These are phyloP conservation scores for Trichoderma arundinaceum DNA, from an alignment of 2,329 filamentous ascomycete genomes.

Conservation along the genomic window DNA sequence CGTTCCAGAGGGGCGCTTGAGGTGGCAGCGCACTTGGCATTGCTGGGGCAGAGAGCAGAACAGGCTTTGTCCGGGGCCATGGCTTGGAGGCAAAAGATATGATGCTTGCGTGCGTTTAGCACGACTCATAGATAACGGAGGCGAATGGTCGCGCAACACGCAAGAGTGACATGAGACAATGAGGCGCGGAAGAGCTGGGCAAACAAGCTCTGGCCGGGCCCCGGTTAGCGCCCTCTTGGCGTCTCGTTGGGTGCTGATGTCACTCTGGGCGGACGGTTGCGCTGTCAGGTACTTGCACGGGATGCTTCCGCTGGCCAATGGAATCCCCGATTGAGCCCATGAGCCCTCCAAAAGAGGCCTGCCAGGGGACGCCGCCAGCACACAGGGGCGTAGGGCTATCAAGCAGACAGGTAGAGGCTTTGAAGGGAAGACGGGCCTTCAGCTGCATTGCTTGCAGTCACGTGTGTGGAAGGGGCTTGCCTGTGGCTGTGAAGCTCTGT, in stretches of 20 bases:
- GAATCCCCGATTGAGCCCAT: slow-evolving; percentile 1
- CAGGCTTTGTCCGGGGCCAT: no score
- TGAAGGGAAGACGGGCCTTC: neutral
- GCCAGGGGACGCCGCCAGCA: neutral
- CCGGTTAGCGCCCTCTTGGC: neutral
- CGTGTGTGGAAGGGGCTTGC: slow-evolving; percentile 9
- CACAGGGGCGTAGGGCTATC: slow-evolving; percentile 16
- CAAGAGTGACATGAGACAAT: slow-evolving; percentile 24
- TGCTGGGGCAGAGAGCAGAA: no score
- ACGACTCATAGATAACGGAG: slow-evolving; percentile 18
- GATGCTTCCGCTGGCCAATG: slow-evolving; percentile 14
- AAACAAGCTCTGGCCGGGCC: slow-evolving; percentile 24
- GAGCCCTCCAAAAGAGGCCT: slow-evolving; percentile 26
- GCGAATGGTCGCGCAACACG: slow-evolving; percentile 29
- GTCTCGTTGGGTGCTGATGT: slow-evolving; percentile 7
- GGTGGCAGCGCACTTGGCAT: neutral
- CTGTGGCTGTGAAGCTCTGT: slow-evolving; percentile 7
- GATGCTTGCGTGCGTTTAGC: no score
- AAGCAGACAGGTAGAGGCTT: neutral
- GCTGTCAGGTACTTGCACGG: slow-evolving; percentile 26
- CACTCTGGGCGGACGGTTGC: slow-evolving; percentile 13
- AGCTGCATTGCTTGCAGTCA: slow-evolving; percentile 8
- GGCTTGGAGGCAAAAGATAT: no score
- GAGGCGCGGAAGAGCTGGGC: slow-evolving; percentile 21
- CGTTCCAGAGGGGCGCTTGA: no score